These are phyloP conservation scores for Eudorina sp. DNA, from an alignment of 139 green algal species.

Conservation along the genomic window DNA sequence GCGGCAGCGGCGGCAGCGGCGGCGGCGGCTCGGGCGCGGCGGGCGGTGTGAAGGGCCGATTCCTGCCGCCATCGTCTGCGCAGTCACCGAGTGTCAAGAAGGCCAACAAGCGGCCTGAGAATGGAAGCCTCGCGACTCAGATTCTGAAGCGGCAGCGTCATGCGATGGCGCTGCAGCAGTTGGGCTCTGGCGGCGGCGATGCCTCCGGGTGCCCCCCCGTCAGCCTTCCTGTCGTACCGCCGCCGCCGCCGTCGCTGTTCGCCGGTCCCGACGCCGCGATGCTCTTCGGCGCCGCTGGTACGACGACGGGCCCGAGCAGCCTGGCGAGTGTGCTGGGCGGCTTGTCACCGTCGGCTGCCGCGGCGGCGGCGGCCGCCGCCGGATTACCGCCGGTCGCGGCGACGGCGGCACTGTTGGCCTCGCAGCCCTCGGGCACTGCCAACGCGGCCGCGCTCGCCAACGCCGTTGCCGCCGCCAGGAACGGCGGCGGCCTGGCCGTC, in stretches of 20 bases:
- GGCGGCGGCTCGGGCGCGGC: not conserved
- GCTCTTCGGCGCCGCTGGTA: not conserved
- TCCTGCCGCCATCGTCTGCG: not conserved
- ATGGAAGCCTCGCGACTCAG: conserved; percentile 24
- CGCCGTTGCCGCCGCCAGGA: not conserved
- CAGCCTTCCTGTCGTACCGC: not conserved
- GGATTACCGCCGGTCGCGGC: not conserved
- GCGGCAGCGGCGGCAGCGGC: not conserved
- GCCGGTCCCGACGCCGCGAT: not conserved
- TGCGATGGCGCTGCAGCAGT: not conserved
- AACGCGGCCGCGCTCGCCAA: not conserved
- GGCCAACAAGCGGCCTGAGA: conserved; percentile 31
- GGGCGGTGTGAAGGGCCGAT: not conserved
- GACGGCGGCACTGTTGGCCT: not conserved
- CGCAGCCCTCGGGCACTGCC: not conserved
- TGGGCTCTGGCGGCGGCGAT: not conserved
- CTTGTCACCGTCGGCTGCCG: not conserved
- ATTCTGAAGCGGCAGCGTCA: conserved; percentile 17
- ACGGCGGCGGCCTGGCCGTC: not conserved
- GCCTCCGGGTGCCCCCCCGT: not conserved
- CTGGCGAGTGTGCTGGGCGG: not conserved
- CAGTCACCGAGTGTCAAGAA: not conserved
- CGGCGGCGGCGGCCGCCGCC: not conserved
- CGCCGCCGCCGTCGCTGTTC: not conserved
- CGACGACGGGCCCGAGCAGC: no score